Evolutionary conservation across 140 eudicot species (phyloP).

Genomic region (Anethum foeniculum): DNA sequence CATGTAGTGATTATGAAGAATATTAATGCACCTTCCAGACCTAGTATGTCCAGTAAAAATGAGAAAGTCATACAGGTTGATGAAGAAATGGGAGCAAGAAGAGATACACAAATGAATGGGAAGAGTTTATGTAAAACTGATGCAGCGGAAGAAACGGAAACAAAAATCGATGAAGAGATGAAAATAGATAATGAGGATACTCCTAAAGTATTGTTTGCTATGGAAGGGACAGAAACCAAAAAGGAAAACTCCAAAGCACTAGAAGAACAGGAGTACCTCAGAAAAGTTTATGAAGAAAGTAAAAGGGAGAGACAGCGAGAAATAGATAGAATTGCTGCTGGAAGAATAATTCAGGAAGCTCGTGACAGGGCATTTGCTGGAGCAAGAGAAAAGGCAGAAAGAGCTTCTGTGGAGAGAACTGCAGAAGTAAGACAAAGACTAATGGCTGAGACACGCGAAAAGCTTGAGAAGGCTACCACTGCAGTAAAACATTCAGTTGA

Average conservation of each 20-base stretch:
- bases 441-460: conserved; percentile 55
- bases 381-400: conserved; percentile 39
- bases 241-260: conserved; percentile 22
- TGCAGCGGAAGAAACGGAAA: conserved; percentile 19
- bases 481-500: conserved; percentile 32
- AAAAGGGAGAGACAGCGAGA: conserved; percentile 59
- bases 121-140: conserved; percentile 2
- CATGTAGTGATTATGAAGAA: conserved; percentile 11
- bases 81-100: neutral
- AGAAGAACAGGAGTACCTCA: conserved; percentile 23
- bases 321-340: conserved; percentile 64
- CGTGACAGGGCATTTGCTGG: conserved; percentile 86
- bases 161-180: neutral
- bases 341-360: conserved; percentile 86
- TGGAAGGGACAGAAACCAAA: conserved; percentile 24
- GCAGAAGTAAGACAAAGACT: conserved; percentile 66
- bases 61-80: conserved; percentile 22
- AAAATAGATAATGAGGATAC: conserved; percentile 17
- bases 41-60: neutral
- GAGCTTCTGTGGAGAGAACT: conserved; percentile 75
- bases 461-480: conserved; percentile 43
- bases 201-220: conserved; percentile 7
- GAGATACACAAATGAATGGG: neutral
- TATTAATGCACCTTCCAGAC: neutral
- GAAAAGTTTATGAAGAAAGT: conserved; percentile 36